Evolutionary conservation across 2,329 filamentous ascomycete species (phyloP).

Genomic region (Pyricularia pennisetigena): DNA sequence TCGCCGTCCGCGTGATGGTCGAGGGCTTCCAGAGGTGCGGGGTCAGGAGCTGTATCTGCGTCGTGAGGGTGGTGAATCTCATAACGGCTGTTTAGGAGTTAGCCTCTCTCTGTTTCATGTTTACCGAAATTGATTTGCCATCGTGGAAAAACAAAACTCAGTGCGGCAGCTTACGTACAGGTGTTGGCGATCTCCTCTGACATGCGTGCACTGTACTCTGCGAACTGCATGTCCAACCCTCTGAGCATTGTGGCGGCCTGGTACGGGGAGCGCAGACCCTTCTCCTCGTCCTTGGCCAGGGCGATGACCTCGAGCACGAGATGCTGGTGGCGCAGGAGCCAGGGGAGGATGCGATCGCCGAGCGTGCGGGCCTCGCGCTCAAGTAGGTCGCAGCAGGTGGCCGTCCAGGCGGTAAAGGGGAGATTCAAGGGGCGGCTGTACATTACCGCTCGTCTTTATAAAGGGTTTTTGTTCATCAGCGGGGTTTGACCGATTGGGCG

Average conservation of each 20-base stretch:
- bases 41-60: constrained; percentile 28
- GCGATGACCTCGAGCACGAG: constrained; percentile 27
- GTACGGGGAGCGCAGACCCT: constrained; percentile 22
- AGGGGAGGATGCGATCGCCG: constrained; percentile 31
- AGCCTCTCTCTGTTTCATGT: not conserved
- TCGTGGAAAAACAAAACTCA: not conserved
- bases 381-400: constrained; percentile 33
- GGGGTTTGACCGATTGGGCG: not conserved
- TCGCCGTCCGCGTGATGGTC: constrained; percentile 4
- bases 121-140: not conserved
- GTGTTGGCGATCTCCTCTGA: constrained; percentile 16
- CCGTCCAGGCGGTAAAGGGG: constrained; percentile 30
- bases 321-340: constrained; percentile 31
- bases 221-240: constrained; percentile 35
- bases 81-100: constrained; percentile 17
- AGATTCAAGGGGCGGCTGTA: constrained; percentile 11
- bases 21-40: constrained; percentile 23
- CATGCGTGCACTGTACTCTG: constrained; percentile 29
- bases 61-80: constrained; percentile 23
- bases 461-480: no score
- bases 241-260: constrained; percentile 33
- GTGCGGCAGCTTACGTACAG: not conserved
- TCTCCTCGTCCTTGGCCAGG: constrained; percentile 17
- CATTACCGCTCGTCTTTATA: not conserved
- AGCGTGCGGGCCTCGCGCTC: constrained; percentile 23